A percentile compares a stretch with the other conserved stretches of the same genome.
Conservation (phyloP, 2,329 filamentous ascomycete genomes). For the Trichoderma gracile region DNA sequence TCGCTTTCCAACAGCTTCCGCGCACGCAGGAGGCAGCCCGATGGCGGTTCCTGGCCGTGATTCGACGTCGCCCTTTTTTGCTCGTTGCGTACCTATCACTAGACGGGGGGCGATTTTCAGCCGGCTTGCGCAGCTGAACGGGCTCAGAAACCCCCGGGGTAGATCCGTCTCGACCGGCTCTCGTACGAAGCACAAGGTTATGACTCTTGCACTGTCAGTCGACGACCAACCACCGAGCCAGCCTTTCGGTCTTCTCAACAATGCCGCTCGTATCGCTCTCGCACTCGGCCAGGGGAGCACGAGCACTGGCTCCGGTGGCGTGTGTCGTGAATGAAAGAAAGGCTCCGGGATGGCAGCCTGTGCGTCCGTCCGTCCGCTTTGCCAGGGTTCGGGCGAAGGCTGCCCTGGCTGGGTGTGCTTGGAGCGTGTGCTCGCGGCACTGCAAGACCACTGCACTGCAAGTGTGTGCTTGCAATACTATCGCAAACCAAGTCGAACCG, state of each 20-base stretch:
- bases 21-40: slow-evolving; percentile 23
- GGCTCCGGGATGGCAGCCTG: slow-evolving; percentile 6
- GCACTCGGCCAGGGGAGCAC: not conserved
- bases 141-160: not conserved
- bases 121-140: slow-evolving; percentile 22
- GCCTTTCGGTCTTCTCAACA: slow-evolving; percentile 6
- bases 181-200: not conserved
- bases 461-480: not conserved
- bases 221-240: slow-evolving; percentile 22
- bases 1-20: slow-evolving; percentile 17
- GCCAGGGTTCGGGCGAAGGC: slow-evolving; percentile 4
- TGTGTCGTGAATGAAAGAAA: not conserved
- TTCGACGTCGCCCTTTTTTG: slow-evolving; percentile 8
- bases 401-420: not conserved
- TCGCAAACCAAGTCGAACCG: slow-evolving; percentile 21
- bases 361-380: not conserved
- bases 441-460: not conserved
- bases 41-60: slow-evolving; percentile 13
- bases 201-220: not conserved
- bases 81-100: not conserved
- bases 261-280: slow-evolving; percentile 12
- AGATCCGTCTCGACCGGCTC: not conserved
- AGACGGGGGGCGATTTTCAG: slow-evolving; percentile 8
- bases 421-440: not conserved
- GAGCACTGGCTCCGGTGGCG: slow-evolving; percentile 7